Conservation (phyloP, 805 yeast species). For the Geotrichum ghanense region DNA sequence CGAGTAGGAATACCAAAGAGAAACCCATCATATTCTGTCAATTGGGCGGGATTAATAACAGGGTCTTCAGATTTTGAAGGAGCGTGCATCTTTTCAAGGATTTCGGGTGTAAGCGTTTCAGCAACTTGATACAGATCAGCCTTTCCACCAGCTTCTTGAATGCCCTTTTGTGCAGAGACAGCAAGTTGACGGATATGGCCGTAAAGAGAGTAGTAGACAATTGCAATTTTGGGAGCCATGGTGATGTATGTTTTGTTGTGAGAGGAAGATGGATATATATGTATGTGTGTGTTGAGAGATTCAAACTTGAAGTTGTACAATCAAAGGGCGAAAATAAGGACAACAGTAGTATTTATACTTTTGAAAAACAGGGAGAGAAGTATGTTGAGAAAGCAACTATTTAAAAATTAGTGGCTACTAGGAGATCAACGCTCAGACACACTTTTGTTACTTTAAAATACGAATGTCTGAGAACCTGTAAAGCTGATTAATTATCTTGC, state of each 20-base stretch:
- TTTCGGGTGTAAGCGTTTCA: constrained; percentile 58
- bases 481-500: too few species aligned
- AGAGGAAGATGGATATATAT: too few species aligned
- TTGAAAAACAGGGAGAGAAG: too few species aligned
- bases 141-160: constrained; percentile 51
- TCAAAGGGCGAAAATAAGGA: background rate
- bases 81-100: constrained; percentile 52
- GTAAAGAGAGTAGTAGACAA: constrained; percentile 67
- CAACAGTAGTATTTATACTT: background rate
- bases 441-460: too few species aligned
- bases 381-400: too few species aligned
- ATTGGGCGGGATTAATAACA: constrained; percentile 45
- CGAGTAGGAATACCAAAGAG: constrained; percentile 70
- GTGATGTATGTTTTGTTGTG: too few species aligned
- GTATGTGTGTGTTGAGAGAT: constrained; percentile 1
- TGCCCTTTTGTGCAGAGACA: constrained; percentile 54
- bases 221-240: constrained; percentile 46
- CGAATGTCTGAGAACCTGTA: too few species aligned
- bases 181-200: constrained; percentile 65
- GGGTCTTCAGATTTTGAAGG: constrained; percentile 36
- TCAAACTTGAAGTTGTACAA: too few species aligned
- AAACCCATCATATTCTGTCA: constrained; percentile 54
- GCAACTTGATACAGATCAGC: constrained; percentile 68
- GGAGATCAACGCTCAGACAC: too few species aligned
- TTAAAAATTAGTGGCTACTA: too few species aligned